phyloP scores from a whole-genome alignment of 257 asterid genomes.

The Sherardia arvensis region DNA sequence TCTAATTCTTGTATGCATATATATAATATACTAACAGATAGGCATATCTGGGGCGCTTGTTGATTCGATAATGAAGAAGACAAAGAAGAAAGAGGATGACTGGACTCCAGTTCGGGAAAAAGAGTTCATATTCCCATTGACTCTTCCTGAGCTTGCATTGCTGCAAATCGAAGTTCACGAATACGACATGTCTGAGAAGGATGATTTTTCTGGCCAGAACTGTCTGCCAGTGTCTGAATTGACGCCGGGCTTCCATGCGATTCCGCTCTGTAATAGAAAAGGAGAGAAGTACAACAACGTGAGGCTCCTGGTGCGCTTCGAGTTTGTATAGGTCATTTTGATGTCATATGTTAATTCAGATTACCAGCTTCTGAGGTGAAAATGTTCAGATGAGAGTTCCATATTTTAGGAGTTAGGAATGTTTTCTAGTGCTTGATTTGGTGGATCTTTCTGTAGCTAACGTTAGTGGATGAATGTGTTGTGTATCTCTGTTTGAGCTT shows the following conservation, averaged over 20 bases:
- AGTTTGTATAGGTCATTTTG: conserved; percentile 16
- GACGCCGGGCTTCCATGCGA: conserved; percentile 48
- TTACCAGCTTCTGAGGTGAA: neutral
- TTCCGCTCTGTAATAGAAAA: conserved; percentile 41
- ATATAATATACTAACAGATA: too few relatives aligned
- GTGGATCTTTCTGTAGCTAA: neutral
- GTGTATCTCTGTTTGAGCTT: conserved; percentile 2
- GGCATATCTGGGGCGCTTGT: conserved; percentile 60
- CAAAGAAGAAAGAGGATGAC: conserved; percentile 38
- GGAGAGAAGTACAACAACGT: conserved; percentile 41
- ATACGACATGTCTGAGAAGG: conserved; percentile 53
- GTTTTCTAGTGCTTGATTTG: neutral
- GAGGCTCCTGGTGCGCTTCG: conserved; percentile 56
- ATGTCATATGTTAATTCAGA: neutral
- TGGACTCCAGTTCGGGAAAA: conserved; percentile 66
- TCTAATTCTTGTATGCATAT: neutral
- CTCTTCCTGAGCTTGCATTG: conserved; percentile 59
- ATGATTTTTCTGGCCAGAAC: conserved; percentile 64
- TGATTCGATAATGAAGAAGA: conserved; percentile 41
- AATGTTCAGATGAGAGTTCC: neutral
- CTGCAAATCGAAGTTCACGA: conserved; percentile 61
- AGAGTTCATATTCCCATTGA: conserved; percentile 49
- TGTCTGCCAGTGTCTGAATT: conserved; percentile 54
- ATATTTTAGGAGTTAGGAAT: neutral
- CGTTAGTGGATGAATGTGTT: neutral